Percentiles rank a stretch among this genome's conserved stretches.
These are phyloP conservation scores for Penicillium pulvis DNA, from an alignment of 495 filamentous ascomycete genomes.

Conservation along the genomic window DNA sequence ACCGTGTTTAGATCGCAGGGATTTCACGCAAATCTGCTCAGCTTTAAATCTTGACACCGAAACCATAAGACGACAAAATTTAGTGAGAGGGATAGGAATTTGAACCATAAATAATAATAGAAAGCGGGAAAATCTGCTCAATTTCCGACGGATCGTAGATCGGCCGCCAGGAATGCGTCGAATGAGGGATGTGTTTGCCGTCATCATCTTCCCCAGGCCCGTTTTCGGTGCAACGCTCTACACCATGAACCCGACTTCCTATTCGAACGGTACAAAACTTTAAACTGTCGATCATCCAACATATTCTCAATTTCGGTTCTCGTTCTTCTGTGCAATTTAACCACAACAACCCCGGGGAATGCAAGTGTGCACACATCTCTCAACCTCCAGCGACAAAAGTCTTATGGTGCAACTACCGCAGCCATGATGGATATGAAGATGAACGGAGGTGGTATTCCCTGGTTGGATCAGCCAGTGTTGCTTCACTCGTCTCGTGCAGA, in stretches of 20 bases:
- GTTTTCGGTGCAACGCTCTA: slow-evolving; percentile 16
- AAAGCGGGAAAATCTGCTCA: slow-evolving; percentile 30
- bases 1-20: background rate
- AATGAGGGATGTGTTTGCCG: slow-evolving; percentile 10
- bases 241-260: slow-evolving; percentile 3
- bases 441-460: slow-evolving; percentile 26
- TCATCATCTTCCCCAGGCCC: slow-evolving; percentile 9
- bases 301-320: background rate
- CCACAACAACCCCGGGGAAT: background rate
- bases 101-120: background rate
- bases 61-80: background rate
- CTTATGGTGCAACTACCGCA: background rate
- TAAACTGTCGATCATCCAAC: slow-evolving; percentile 9
- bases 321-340: background rate
- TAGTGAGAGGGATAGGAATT: background rate
- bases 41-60: background rate
- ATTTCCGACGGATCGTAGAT: slow-evolving; percentile 30
- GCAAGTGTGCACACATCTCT: background rate
- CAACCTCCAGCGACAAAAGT: background rate
- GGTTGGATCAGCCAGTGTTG: slow-evolving; percentile 50
- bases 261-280: background rate
- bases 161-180: slow-evolving; percentile 3
- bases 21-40: slow-evolving; percentile 37
- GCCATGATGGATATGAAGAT: slow-evolving; percentile 27
- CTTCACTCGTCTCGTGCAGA: slow-evolving; percentile 50